These are phyloP conservation scores for Exophiala mesophila DNA, from an alignment of 2,329 filamentous ascomycete species.

Conservation along the genomic window DNA sequence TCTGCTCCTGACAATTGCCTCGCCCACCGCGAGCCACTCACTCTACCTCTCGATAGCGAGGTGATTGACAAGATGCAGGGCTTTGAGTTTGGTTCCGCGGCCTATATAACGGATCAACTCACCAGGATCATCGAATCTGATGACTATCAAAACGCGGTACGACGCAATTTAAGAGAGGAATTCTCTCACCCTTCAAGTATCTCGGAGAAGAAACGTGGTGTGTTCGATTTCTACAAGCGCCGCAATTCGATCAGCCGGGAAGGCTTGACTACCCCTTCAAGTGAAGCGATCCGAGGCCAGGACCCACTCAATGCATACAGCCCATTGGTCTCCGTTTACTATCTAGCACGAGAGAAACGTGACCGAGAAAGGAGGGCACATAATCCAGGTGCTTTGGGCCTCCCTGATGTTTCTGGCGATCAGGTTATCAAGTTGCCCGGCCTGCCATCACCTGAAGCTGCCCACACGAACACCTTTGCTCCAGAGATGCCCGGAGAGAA, in stretches of 20 bases:
- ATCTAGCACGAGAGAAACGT: conserved; percentile 90
- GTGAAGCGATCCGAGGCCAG: conserved; percentile 74
- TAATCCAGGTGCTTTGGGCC: conserved; percentile 55
- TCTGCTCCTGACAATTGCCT: conserved; percentile 84
- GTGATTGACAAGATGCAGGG: conserved; percentile 93
- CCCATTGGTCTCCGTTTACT: conserved; percentile 89
- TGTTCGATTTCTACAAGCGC: conserved; percentile 97
- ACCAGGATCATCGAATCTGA: conserved; percentile 85
- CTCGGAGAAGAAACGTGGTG: conserved; percentile 78
- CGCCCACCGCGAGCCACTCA: conserved; percentile 75
- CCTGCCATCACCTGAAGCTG: conserved; percentile 74
- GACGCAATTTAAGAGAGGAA: conserved; percentile 64
- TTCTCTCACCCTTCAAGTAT: conserved; percentile 52
- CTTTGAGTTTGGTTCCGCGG: conserved; percentile 89
- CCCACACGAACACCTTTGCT: conserved; percentile 76
- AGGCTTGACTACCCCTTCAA: conserved; percentile 75
- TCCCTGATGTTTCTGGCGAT: conserved; percentile 55
- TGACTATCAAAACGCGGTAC: conserved; percentile 84
- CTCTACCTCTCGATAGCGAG: conserved; percentile 73
- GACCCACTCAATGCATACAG: conserved; percentile 93
- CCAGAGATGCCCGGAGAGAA: conserved; percentile 90
- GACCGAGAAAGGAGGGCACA: conserved; percentile 60
- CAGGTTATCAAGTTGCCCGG: conserved; percentile 63
- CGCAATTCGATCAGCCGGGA: conserved; percentile 87
- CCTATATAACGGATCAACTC: conserved; percentile 75